Percentiles rank a stretch among this genome's conserved stretches.
Evolutionary conservation across 495 filamentous ascomycete genomes (phyloP).

Genomic region (Penicillium arizonense): DNA sequence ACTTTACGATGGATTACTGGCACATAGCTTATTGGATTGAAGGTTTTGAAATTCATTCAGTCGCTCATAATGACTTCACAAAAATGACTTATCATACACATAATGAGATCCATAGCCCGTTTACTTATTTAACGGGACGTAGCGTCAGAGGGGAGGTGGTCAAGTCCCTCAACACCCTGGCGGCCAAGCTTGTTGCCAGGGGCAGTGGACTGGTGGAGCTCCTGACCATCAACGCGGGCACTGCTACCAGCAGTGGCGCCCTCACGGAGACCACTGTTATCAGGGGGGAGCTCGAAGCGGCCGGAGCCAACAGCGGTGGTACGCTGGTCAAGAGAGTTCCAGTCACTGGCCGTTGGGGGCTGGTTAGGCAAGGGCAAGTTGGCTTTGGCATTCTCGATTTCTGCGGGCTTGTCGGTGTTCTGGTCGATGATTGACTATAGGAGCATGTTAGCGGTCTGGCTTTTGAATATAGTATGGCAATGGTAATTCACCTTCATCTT

Average conservation of each 20-base stretch:
- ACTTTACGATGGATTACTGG: no score
- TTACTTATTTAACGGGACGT: constrained; percentile 21
- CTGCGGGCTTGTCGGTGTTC: constrained; percentile 53
- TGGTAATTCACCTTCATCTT: constrained; percentile 38
- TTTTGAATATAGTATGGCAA: not conserved
- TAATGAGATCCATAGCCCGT: not conserved
- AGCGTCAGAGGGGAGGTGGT: constrained; percentile 53
- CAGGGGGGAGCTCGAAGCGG: constrained; percentile 45
- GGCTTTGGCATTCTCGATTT: constrained; percentile 62
- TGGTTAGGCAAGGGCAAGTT: constrained; percentile 80
- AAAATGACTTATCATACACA: constrained; percentile 18
- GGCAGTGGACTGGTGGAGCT: constrained; percentile 39
- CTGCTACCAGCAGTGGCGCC: constrained; percentile 62
- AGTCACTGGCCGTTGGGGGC: constrained; percentile 71
- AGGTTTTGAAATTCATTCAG: constrained; percentile 8
- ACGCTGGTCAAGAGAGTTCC: constrained; percentile 66
- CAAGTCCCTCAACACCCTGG: constrained; percentile 52
- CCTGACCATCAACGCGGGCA: constrained; percentile 46
- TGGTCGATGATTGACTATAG: constrained; percentile 47
- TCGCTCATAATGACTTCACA: constrained; percentile 7
- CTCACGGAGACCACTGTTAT: constrained; percentile 55
- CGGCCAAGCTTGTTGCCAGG: constrained; percentile 47
- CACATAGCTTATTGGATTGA: no score
- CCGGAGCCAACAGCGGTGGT: constrained; percentile 69
- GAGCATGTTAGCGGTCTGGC: constrained; percentile 2